phyloP scores from a whole-genome alignment of 1,139 yeast genomes.

The Candida mesenterica region DNA sequence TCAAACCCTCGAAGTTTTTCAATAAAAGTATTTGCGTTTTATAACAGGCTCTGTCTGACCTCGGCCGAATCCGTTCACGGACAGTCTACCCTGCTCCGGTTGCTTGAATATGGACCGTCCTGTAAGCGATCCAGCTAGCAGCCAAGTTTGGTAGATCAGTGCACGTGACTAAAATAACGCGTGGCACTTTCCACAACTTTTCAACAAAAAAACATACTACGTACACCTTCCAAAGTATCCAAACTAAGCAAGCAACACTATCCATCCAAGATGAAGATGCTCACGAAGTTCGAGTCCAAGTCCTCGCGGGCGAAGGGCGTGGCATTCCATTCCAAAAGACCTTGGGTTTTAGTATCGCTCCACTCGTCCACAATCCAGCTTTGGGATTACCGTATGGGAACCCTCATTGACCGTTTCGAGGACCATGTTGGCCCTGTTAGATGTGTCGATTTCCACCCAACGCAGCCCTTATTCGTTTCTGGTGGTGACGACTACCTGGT shows the following conservation, averaged over 20 bases:
- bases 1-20: too few relatives aligned
- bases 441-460: slow-evolving; percentile 93
- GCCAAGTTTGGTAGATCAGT: too few relatives aligned
- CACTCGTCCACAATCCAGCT: slow-evolving; percentile 94
- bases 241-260: neutral
- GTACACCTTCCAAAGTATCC: neutral
- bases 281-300: slow-evolving; percentile 97
- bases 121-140: too few relatives aligned
- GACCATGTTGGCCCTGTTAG: slow-evolving; percentile 99
- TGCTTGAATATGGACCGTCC: too few relatives aligned
- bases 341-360: slow-evolving; percentile 94
- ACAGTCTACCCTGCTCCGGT: too few relatives aligned
- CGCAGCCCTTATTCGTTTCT: slow-evolving; percentile 94
- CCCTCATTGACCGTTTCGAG: slow-evolving; percentile 91
- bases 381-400: slow-evolving; percentile 99
- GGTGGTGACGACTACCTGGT: slow-evolving; percentile 97
- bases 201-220: neutral
- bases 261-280: slow-evolving; percentile 76
- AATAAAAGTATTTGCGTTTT: too few relatives aligned
- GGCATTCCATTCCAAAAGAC: slow-evolving; percentile 95
- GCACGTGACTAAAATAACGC: slow-evolving; percentile 11
- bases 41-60: too few relatives aligned
- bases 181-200: neutral
- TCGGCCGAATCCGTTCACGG: too few relatives aligned
- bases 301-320: slow-evolving; percentile 98